Evolutionary conservation across 2,329 filamentous ascomycete genomes (phyloP).

Genomic region (Hypoxylon sp.): DNA sequence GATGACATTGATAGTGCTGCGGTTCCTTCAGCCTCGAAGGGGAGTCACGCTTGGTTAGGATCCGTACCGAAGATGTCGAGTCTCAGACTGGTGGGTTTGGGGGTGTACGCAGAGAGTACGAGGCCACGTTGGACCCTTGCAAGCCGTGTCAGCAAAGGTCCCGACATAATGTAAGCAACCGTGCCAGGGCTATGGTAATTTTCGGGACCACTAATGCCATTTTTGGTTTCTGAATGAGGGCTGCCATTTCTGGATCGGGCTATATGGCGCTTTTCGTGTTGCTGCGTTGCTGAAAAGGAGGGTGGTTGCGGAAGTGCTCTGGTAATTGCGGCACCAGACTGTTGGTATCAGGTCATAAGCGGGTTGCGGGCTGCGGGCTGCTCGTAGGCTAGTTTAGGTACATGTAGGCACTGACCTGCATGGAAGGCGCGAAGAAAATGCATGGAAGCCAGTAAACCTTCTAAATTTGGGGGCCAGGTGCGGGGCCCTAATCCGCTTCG

Average conservation of each 20-base stretch:
- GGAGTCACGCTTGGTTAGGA: constrained; percentile 32
- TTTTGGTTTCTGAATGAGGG: constrained; percentile 22
- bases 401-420: constrained; percentile 9
- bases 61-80: constrained; percentile 34
- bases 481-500: constrained; percentile 24
- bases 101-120: constrained; percentile 18
- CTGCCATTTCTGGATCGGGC: constrained; percentile 28
- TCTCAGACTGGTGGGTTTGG: constrained; percentile 30
- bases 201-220: constrained; percentile 9
- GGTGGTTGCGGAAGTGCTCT: background rate
- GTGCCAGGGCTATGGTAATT: constrained; percentile 23
- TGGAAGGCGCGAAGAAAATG: constrained; percentile 26
- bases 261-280: constrained; percentile 20
- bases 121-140: constrained; percentile 32
- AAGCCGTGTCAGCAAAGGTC: constrained; percentile 4
- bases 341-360: constrained; percentile 29
- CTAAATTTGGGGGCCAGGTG: constrained; percentile 32
- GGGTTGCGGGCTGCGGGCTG: background rate
- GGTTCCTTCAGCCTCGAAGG: constrained; percentile 38
- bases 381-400: background rate
- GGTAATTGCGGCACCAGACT: constrained; percentile 17
- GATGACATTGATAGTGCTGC: constrained; percentile 35
- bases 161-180: constrained; percentile 12
- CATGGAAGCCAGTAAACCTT: constrained; percentile 27
- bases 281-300: constrained; percentile 18